These are phyloP conservation scores for Metarhizium humberi DNA, from an alignment of 2,329 filamentous ascomycete species.

Conservation along the genomic window DNA sequence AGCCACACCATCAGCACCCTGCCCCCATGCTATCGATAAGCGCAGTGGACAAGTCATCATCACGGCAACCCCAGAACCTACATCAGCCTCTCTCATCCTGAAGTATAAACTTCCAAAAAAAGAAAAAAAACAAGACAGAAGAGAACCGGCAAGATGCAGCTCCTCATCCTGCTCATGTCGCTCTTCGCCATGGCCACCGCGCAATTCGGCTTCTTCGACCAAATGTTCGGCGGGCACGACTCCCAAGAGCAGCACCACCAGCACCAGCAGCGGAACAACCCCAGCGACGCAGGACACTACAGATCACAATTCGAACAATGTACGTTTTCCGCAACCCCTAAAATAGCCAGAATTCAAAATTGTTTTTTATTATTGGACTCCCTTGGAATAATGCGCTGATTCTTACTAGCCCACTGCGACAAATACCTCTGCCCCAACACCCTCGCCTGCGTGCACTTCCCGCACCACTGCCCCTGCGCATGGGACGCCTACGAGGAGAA, in stretches of 20 bases:
- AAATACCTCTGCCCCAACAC: conserved; percentile 94
- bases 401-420: conserved; percentile 62
- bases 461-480: conserved; percentile 92
- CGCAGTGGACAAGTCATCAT: conserved; percentile 10
- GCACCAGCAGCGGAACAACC: conserved; percentile 58
- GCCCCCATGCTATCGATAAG: conserved; percentile 12
- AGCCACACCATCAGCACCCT: background rate
- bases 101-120: background rate
- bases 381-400: background rate
- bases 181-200: conserved; percentile 55
- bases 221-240: conserved; percentile 71
- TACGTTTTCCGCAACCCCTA: conserved; percentile 25
- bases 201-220: conserved; percentile 94
- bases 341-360: no score
- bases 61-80: background rate
- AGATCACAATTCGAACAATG: conserved; percentile 59
- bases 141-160: conserved; percentile 19
- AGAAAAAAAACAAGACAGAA: background rate
- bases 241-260: conserved; percentile 40
- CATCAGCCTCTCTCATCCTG: background rate
- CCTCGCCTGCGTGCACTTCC: conserved; percentile 88
- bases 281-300: conserved; percentile 78
- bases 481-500: conserved; percentile 72
- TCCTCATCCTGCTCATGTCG: conserved; percentile 40
- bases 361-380: background rate